These are phyloP conservation scores for Trametes gibbosa DNA, from an alignment of 768 basidiomycete species.

Conservation along the genomic window DNA sequence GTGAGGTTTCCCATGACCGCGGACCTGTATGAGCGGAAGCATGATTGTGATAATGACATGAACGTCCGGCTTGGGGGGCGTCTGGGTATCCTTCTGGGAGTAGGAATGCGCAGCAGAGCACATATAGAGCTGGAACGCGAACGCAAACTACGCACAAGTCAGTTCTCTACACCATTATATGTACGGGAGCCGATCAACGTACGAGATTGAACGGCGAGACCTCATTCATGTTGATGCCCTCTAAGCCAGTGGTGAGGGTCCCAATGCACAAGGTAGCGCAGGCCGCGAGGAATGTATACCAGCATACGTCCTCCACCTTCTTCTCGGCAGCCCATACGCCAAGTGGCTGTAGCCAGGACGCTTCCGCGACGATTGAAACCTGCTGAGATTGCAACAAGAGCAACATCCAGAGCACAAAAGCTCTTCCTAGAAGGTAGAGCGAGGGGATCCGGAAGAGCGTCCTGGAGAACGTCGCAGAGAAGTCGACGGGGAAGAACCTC, in stretches of 20 bases:
- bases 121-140: constrained; percentile 72
- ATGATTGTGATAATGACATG: constrained; percentile 72
- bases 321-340: constrained; percentile 44
- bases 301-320: constrained; percentile 65
- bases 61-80: constrained; percentile 65
- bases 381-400: constrained; percentile 58
- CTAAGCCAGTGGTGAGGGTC: constrained; percentile 63
- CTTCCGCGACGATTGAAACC: constrained; percentile 34
- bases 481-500: constrained; percentile 60
- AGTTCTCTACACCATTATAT: background rate
- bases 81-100: constrained; percentile 37
- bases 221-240: constrained; percentile 51
- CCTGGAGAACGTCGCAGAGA: constrained; percentile 58
- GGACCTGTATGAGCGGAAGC: constrained; percentile 70
- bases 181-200: constrained; percentile 26
- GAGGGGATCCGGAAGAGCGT: constrained; percentile 61
- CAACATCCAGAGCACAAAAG: constrained; percentile 55
- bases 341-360: constrained; percentile 34
- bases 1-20: background rate
- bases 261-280: constrained; percentile 65
- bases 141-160: constrained; percentile 53
- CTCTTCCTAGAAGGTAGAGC: constrained; percentile 55
- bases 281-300: constrained; percentile 69
- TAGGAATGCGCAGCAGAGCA: constrained; percentile 69
- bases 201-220: constrained; percentile 73